phyloP scores from a whole-genome alignment of 2,329 filamentous ascomycete species.

The Rachicladosporium sp. region DNA sequence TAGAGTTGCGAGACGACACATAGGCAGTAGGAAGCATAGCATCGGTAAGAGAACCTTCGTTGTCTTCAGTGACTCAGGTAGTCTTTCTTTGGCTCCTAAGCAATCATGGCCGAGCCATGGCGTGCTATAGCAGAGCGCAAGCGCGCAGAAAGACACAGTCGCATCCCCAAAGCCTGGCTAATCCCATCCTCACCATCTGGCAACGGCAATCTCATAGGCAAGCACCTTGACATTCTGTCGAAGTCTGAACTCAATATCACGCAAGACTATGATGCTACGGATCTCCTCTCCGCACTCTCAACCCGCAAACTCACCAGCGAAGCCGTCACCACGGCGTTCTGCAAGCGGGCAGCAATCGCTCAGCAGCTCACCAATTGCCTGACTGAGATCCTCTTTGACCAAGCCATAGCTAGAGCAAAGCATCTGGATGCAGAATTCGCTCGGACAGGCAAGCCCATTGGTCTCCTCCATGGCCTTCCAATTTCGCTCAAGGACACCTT shows the following conservation, averaged over 20 bases:
- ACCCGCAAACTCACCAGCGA: slow-evolving; percentile 24
- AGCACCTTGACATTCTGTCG: slow-evolving; percentile 27
- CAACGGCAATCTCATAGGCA: slow-evolving; percentile 26
- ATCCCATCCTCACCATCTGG: slow-evolving; percentile 31
- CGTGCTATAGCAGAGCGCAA: slow-evolving; percentile 30
- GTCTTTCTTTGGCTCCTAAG: too few species aligned
- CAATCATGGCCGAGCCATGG: slow-evolving; percentile 18
- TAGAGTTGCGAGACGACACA: too few species aligned
- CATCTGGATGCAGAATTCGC: slow-evolving; percentile 29
- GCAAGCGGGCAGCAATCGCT: slow-evolving; percentile 36
- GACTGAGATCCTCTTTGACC: slow-evolving; percentile 28
- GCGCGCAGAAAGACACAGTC: slow-evolving; percentile 27
- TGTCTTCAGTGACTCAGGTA: too few species aligned
- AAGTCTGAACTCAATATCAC: slow-evolving; percentile 43
- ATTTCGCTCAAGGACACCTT: slow-evolving; percentile 27
- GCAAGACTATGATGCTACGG: slow-evolving; percentile 38
- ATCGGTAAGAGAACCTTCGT: too few species aligned
- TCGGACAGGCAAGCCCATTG: slow-evolving; percentile 26
- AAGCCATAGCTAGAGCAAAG: slow-evolving; percentile 26
- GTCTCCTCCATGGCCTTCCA: slow-evolving; percentile 33
- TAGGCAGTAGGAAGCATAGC: too few species aligned
- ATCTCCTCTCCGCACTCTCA: slow-evolving; percentile 25
- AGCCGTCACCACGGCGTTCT: slow-evolving; percentile 30
- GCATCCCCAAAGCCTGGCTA: slow-evolving; percentile 34
- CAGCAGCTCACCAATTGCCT: slow-evolving; percentile 37